phyloP scores from a whole-genome alignment of 179 eudicot genomes.

The Actinidia arguta region DNA sequence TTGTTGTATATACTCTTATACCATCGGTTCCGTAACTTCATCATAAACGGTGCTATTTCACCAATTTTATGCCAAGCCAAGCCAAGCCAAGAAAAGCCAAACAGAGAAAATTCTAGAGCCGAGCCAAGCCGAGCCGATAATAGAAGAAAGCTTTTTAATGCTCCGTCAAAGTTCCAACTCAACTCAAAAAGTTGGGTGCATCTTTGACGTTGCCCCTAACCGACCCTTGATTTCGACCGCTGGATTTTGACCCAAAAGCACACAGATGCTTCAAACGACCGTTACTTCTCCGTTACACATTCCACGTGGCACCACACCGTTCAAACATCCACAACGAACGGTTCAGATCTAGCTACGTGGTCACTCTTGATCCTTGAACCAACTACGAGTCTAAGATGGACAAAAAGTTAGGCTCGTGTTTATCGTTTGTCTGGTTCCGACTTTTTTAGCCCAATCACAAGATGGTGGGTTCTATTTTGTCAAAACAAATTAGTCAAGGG shows the following conservation, averaged over 20 bases:
- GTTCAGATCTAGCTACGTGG: constrained; percentile 16
- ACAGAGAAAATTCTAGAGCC: background rate
- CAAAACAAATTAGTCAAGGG: background rate
- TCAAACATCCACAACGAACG: background rate
- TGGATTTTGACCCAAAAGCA: constrained; percentile 2
- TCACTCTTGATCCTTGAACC: background rate
- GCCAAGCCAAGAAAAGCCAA: background rate
- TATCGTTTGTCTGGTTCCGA: background rate
- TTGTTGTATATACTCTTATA: no score
- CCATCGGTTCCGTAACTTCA: no score
- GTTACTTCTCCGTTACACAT: background rate
- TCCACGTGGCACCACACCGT: background rate
- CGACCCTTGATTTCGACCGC: constrained; percentile 6
- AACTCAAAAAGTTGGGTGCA: background rate
- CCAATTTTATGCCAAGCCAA: background rate
- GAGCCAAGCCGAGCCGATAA: constrained; percentile 21
- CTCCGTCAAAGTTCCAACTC: constrained; percentile 9
- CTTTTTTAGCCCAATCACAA: background rate
- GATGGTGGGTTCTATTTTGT: background rate
- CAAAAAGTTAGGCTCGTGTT: no score
- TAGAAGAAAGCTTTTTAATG: constrained; percentile 5
- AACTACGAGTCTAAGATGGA: background rate
- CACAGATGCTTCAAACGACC: constrained; percentile 15
- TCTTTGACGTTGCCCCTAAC: constrained; percentile 17
- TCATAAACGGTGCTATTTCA: no score